Percentiles rank a stretch among this genome's conserved stretches.
Conservation (phyloP, 2,329 filamentous ascomycete genomes). For the Pseudocercospora pini-densiflorae region DNA sequence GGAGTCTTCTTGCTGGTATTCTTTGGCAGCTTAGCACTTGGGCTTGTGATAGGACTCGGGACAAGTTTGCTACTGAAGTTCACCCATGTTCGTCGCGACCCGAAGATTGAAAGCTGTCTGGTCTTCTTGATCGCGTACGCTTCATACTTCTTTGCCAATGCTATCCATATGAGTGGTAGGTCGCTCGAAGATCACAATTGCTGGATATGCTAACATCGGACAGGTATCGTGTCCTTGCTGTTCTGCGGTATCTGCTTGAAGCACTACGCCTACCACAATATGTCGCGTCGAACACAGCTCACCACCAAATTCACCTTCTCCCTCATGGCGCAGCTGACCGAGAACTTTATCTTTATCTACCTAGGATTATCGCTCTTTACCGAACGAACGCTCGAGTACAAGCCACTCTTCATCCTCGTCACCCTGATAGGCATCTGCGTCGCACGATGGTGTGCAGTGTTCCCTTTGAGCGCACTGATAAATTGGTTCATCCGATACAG, state of each 20-base stretch:
- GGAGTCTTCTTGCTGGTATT: constrained; percentile 96
- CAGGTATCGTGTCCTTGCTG: constrained; percentile 91
- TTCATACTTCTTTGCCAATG: constrained; percentile 97
- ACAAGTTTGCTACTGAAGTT: constrained; percentile 92
- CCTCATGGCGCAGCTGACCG: constrained; percentile 89
- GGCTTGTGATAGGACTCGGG: constrained; percentile 81
- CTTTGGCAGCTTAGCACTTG: constrained; percentile 90
- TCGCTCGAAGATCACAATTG: constrained; percentile 13
- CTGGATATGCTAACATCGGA: constrained; percentile 19
- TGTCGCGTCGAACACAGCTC: constrained; percentile 95
- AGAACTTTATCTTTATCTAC: constrained; percentile 99
- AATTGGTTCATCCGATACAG: constrained; percentile 93
- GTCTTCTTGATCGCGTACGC: constrained; percentile 94
- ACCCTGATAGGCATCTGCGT: constrained; percentile 90
- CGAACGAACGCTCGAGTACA: constrained; percentile 83
- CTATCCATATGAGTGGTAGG: constrained; percentile 91
- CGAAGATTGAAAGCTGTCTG: constrained; percentile 95
- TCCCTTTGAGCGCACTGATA: constrained; percentile 85
- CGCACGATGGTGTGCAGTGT: constrained; percentile 91
- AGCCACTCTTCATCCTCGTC: constrained; percentile 92
- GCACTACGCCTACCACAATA: constrained; percentile 99
- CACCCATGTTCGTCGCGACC: constrained; percentile 87
- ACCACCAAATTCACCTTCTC: constrained; percentile 99
- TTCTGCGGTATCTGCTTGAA: constrained; percentile 99
- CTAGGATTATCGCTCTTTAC: constrained; percentile 94